Evolutionary conservation across 192 early-diverging fungal genomes (phyloP), one percentile per base, ranked within the genome.

Genomic region (Polychytrium aggregatum): DNA sequence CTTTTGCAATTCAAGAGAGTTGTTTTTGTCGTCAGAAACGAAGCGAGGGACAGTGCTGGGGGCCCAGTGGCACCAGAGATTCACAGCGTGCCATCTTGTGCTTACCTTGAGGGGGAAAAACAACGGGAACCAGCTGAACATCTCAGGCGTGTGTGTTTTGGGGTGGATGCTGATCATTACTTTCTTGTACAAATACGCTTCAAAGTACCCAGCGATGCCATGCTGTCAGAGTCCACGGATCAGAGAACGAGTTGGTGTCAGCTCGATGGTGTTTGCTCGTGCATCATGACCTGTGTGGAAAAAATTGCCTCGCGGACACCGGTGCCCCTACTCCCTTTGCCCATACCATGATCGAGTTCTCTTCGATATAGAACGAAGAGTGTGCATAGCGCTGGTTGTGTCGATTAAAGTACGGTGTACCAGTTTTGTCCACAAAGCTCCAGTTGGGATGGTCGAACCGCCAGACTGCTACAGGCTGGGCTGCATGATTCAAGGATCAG

Each of bases 51-150:
- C 9, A 38, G 11, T 17, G 13, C 18, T 5, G 20, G 33, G 24
- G 40, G 10, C 36, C 21, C 3, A 62, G 43, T n/a, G 20, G n/a
- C 14, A 26, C 26, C 41, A 38, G 40, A 44, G 40, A 52, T 18
- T 14, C n/a, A n/a, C n/a, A 24, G 40, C 18, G 45, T 18, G 29
- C 20, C n/a, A 24, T 9, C 1, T 36, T 17, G 46, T 2, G 7
- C 30, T 3, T 66, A 78, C 79, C 69, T 78, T 70, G 37, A 89
- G 39, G 2, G 96, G 96, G 57, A 98, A 97, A 58, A 79, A 97
- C 46, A 98, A 90, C 0, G 96, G 93, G 62, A 98, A 98, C 96
- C 96, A 99, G 55, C 85, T 88, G 53, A 90, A 86, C 96, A 99
- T 99, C 1, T 75, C 89, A 14, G 81, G 72, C 0, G 92, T 88